Evolutionary conservation across 192 early-diverging fungal genomes (phyloP), one percentile per base, ranked within the genome.

Genomic region (Backusella mclennaniae): DNA sequence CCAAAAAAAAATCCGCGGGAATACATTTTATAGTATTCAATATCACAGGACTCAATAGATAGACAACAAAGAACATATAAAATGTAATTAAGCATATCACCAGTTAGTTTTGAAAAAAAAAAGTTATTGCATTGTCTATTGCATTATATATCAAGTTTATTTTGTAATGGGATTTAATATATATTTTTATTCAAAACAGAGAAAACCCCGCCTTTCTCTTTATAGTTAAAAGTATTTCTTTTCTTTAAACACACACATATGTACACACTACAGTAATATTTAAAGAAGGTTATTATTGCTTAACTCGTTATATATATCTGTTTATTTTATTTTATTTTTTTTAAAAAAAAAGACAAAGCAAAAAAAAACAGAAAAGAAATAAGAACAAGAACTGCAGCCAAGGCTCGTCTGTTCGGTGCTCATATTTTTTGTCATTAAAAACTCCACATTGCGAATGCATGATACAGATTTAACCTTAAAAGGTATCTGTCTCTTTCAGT

Each of bases 1-100:
- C 53, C 12, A 12, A 63, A 63, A 63, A 63, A 63, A 29, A 63
- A 63, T 63, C 56, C 56, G 56, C 56, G 56, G 56, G 56, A 63
- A 63, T 29, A 56, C 12, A 11, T 56, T 56, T 21, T 23, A 21
- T n/a, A 44, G 4, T 21, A 49, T 49, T 6, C 46, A 44, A 17
- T 7, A 49, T 49, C 46, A 49, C 46, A 49, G 46, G 46, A 49
- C 46, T 49, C 46, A 49, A 49, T 6, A 19, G 46, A 49, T 49
- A 49, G 46, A 49, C 46, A 49, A 49, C 46, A 49, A 49, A 49
- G 46, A 49, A 49, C 17, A 49, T 49, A 49, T 49, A 6, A 49
- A n/a, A 49, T n/a, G 46, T n/a, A 49, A 49, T 49, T 49, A 49
- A 49, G 46, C 46, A 49, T 49, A n/a, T 49, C 46, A 49, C 46